Evolutionary conservation across 208 protist species (phyloP).

Genomic region (Angomonas deanei): DNA sequence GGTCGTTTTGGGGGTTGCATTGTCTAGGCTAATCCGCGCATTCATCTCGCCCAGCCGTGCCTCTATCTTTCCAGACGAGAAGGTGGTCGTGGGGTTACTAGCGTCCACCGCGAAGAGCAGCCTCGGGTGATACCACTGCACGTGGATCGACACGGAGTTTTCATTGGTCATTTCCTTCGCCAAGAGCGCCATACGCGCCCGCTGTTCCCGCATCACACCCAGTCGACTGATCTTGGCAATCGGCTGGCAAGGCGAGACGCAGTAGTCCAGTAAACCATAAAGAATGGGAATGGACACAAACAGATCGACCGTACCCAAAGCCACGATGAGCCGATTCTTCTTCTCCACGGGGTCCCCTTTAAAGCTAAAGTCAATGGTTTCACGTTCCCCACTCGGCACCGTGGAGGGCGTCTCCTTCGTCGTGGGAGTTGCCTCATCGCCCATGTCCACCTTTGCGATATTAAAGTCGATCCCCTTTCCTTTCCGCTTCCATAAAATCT

Average conservation of each 20-base stretch:
- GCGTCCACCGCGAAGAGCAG: constrained; percentile 63
- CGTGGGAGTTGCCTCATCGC: neutral
- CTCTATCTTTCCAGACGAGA: constrained; percentile 34
- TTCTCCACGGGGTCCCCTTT: constrained; percentile 30
- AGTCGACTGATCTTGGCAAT: constrained; percentile 69
- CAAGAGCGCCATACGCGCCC: constrained; percentile 47
- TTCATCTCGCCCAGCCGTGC: constrained; percentile 68
- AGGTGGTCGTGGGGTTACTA: constrained; percentile 17
- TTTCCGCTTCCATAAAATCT: constrained; percentile 26
- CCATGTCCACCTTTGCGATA: neutral
- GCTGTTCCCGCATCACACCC: constrained; percentile 78
- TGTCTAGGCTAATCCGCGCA: constrained; percentile 42
- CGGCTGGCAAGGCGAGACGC: constrained; percentile 55
- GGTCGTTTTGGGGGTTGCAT: constrained; percentile 7
- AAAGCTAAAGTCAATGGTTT: constrained; percentile 41
- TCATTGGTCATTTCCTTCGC: constrained; percentile 52
- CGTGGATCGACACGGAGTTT: constrained; percentile 33
- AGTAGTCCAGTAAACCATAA: constrained; percentile 66
- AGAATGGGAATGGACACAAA: constrained; percentile 61
- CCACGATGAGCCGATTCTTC: constrained; percentile 44
- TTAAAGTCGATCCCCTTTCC: constrained; percentile 20
- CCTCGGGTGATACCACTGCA: constrained; percentile 69
- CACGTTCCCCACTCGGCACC: neutral
- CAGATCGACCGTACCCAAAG: constrained; percentile 51
- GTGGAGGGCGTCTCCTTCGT: neutral